Evolutionary conservation across 805 yeast species (phyloP).

Genomic region (Kregervanrija delftensis): DNA sequence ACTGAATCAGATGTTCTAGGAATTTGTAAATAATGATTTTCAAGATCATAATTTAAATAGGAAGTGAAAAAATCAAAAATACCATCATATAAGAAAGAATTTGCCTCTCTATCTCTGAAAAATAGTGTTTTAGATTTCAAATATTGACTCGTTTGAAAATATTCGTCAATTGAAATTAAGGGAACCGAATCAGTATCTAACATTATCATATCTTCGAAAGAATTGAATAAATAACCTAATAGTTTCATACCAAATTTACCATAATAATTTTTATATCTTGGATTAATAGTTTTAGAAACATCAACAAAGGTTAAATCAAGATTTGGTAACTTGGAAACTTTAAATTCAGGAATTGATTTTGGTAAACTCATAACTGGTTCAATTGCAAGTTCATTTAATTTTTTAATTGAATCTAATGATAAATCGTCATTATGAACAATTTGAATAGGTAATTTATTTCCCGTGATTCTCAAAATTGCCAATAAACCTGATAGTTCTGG

Average conservation of each 20-base stretch:
- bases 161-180: conserved; percentile 29
- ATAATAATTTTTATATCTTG: conserved; percentile 20
- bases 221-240: conserved; percentile 49
- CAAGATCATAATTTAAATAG: conserved; percentile 39
- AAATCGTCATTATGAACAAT: conserved; percentile 35
- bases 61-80: conserved; percentile 37
- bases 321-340: conserved; percentile 17
- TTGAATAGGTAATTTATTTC: conserved; percentile 44
- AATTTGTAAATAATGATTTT: conserved; percentile 31
- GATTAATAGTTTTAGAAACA: conserved; percentile 23
- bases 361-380: conserved; percentile 24
- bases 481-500: conserved; percentile 44
- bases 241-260: conserved; percentile 37
- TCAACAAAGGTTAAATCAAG: conserved; percentile 29
- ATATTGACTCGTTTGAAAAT: conserved; percentile 32
- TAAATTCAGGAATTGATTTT: conserved; percentile 14
- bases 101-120: conserved; percentile 43
- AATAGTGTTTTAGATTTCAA: conserved; percentile 34
- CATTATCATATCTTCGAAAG: conserved; percentile 48
- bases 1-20: conserved; percentile 30
- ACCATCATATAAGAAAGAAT: conserved; percentile 32
- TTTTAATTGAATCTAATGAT: conserved; percentile 26
- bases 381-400: conserved; percentile 31
- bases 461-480: conserved; percentile 41
- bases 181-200: conserved; percentile 48